Conservation (phyloP, 2,329 filamentous ascomycete species). For the Monilinia fructigena region DNA sequence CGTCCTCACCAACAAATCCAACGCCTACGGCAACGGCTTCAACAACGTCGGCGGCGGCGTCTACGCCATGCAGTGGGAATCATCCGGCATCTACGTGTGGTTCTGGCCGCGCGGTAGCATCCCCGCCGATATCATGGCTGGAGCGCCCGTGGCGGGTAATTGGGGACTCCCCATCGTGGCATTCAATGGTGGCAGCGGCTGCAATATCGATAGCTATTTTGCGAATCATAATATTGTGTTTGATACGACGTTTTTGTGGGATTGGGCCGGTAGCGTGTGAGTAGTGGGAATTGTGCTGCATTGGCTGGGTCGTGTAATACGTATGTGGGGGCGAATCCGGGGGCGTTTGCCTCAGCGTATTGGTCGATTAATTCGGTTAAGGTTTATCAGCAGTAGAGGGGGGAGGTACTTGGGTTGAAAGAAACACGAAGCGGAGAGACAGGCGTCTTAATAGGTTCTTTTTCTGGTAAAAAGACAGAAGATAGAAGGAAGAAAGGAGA, state of each 20-base stretch:
- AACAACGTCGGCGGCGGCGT: slow-evolving; percentile 68
- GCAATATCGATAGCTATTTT: slow-evolving; percentile 7
- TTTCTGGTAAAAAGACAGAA: too few species aligned
- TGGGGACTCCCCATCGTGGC: slow-evolving; percentile 69
- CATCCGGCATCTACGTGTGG: slow-evolving; percentile 70
- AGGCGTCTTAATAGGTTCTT: too few species aligned
- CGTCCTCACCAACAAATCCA: slow-evolving; percentile 50
- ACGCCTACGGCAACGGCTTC: slow-evolving; percentile 67
- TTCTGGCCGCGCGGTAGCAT: slow-evolving; percentile 70
- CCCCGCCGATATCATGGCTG: slow-evolving; percentile 61
- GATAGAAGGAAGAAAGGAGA: too few species aligned
- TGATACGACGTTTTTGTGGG: slow-evolving; percentile 20
- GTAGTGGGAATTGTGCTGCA: background rate
- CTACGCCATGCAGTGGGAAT: slow-evolving; percentile 76
- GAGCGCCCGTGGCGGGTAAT: slow-evolving; percentile 57
- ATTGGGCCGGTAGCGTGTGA: slow-evolving; percentile 11
- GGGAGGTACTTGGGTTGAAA: too few species aligned
- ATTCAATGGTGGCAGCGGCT: slow-evolving; percentile 57
- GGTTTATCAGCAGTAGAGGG: slow-evolving; percentile 18
- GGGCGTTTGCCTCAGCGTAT: background rate
- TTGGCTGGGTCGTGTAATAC: background rate
- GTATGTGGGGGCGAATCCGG: slow-evolving; percentile 15
- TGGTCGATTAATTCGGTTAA: slow-evolving; percentile 15
- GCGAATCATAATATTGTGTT: slow-evolving; percentile 10
- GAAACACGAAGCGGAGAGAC: too few species aligned